Evolutionary conservation across 1,284 basidiomycete species (phyloP).

Genomic region (Coniferiporia sulphurascens): DNA sequence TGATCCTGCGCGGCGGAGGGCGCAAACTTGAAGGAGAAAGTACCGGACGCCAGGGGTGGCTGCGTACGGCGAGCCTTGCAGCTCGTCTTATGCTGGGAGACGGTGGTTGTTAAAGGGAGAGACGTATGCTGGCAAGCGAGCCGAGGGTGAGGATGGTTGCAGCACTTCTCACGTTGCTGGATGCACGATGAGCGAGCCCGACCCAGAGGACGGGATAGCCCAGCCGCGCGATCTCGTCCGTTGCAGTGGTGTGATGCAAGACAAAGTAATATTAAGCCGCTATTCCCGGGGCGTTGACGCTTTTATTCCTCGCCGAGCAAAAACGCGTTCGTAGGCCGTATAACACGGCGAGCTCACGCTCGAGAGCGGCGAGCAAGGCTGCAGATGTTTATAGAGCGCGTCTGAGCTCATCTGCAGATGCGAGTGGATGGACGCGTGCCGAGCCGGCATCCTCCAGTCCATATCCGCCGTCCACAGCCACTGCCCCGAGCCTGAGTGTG

Average conservation of each 20-base stretch:
- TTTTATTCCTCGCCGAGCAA: neutral
- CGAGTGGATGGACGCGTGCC: too few relatives aligned
- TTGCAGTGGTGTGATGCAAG: neutral
- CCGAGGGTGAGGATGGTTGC: neutral
- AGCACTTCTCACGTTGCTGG: conserved; percentile 15
- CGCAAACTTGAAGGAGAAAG: conserved; percentile 5
- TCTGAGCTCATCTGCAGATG: too few relatives aligned
- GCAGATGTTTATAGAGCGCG: too few relatives aligned
- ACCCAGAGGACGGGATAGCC: neutral
- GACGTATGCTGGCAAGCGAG: neutral
- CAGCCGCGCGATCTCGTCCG: neutral
- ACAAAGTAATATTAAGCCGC: neutral
- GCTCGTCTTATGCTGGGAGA: conserved; percentile 5
- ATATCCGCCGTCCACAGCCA: too few relatives aligned
- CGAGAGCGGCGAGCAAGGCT: too few relatives aligned
- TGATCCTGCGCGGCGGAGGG: neutral
- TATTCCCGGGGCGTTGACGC: neutral
- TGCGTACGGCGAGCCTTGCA: neutral
- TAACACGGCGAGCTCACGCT: too few relatives aligned
- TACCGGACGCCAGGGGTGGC: conserved; percentile 3
- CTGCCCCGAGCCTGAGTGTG: too few relatives aligned
- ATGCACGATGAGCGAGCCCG: conserved; percentile 1
- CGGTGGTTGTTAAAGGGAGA: conserved; percentile 4
- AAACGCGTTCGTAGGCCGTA: neutral
- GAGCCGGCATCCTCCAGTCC: too few relatives aligned